Percentiles rank a stretch among this genome's conserved stretches.
Evolutionary conservation across 2,329 filamentous ascomycete genomes (phyloP).

Genomic region (Exophiala lecanii-corni): DNA sequence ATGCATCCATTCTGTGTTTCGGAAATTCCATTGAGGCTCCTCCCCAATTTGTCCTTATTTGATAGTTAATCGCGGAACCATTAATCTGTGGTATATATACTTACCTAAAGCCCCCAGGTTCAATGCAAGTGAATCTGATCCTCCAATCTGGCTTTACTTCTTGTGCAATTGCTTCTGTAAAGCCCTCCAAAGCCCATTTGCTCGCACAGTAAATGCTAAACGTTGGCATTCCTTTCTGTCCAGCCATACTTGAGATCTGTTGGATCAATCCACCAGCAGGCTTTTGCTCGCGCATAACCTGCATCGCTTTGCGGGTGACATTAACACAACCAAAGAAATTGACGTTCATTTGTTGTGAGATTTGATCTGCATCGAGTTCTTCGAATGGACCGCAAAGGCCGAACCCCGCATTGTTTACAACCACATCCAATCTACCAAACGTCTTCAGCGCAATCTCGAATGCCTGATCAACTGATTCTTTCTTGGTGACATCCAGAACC

Average conservation of each 20-base stretch:
- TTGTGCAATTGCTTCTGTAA: slow-evolving; percentile 42
- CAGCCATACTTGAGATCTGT: slow-evolving; percentile 53
- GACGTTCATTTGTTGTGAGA: slow-evolving; percentile 47
- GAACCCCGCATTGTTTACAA: slow-evolving; percentile 48
- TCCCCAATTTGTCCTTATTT: slow-evolving; percentile 17
- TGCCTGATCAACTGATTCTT: slow-evolving; percentile 40
- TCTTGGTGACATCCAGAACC: slow-evolving; percentile 50
- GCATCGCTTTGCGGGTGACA: slow-evolving; percentile 38
- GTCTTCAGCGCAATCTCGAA: slow-evolving; percentile 40
- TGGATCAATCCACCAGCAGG: slow-evolving; percentile 49
- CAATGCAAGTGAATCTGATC: slow-evolving; percentile 30
- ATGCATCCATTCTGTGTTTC: slow-evolving; percentile 17
- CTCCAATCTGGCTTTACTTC: slow-evolving; percentile 42
- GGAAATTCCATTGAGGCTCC: slow-evolving; percentile 15
- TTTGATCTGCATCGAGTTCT: slow-evolving; percentile 30
- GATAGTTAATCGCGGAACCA: too few species aligned
- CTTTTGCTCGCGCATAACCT: slow-evolving; percentile 23
- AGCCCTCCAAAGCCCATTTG: slow-evolving; percentile 46
- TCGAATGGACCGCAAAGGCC: slow-evolving; percentile 39
- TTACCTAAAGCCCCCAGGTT: slow-evolving; percentile 21
- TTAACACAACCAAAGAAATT: slow-evolving; percentile 56
- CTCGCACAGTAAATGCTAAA: slow-evolving; percentile 36
- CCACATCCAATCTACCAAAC: slow-evolving; percentile 54
- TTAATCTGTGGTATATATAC: too few species aligned
- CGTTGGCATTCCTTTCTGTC: slow-evolving; percentile 32